Evolutionary conservation across 2,329 filamentous ascomycete species (phyloP).

Genomic region (Calonectria pauciramosa): DNA sequence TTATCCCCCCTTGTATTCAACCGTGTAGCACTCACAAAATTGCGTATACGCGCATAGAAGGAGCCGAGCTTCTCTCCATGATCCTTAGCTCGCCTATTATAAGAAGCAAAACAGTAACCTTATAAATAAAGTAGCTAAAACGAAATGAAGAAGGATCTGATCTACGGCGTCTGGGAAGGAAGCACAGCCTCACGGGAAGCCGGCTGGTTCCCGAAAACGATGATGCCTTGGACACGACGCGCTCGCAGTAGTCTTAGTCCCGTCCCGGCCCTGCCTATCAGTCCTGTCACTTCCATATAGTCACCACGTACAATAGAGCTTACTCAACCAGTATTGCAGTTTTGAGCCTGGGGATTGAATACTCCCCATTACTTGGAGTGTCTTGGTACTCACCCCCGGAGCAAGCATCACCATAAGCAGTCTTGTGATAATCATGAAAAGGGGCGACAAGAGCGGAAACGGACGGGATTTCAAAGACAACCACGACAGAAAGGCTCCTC

Average conservation of each 20-base stretch:
- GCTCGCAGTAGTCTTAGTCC: neutral
- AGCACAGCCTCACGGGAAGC: neutral
- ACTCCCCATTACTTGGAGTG: neutral
- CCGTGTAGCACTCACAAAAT: neutral
- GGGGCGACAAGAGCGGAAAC: neutral
- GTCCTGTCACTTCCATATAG: neutral
- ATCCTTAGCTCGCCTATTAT: neutral
- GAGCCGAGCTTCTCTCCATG: neutral
- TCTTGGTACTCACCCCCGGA: too few relatives aligned
- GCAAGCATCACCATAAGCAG: neutral
- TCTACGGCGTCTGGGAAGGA: neutral
- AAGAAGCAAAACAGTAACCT: neutral
- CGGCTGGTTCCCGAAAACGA: neutral
- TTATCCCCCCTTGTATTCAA: neutral
- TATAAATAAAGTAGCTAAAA: neutral
- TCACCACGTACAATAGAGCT: too few relatives aligned
- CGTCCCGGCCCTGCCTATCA: neutral
- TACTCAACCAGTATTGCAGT: neutral
- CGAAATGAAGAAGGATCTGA: neutral
- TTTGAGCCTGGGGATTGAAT: neutral
- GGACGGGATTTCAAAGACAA: neutral
- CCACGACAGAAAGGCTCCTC: neutral
- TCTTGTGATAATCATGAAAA: neutral
- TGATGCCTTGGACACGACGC: neutral
- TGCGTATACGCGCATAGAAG: neutral